Conservation (phyloP, 208 protist genomes). For the Strigomonas oncopelti region DNA sequence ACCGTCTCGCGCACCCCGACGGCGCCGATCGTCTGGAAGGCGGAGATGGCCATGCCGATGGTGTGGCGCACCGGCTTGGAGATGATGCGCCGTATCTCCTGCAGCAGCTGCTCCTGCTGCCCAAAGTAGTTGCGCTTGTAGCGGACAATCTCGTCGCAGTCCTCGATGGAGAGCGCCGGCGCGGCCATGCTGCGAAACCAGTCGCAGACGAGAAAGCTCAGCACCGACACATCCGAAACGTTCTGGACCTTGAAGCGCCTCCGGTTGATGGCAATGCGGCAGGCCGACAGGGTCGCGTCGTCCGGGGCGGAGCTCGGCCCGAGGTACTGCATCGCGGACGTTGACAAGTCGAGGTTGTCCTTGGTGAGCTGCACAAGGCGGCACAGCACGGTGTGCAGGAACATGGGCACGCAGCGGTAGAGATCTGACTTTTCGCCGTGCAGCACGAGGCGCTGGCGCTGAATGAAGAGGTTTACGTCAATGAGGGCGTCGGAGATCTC, state of each 20-base stretch:
- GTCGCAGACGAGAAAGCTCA: slow-evolving; percentile 75
- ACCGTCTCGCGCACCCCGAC: slow-evolving; percentile 30
- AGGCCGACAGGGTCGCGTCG: slow-evolving; percentile 40
- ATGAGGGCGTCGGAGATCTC: slow-evolving; percentile 75
- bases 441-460: slow-evolving; percentile 72
- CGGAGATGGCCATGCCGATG: slow-evolving; percentile 70
- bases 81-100: slow-evolving; percentile 47
- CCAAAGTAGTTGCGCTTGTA: slow-evolving; percentile 38
- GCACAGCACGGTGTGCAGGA: slow-evolving; percentile 73
- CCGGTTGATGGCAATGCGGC: slow-evolving; percentile 75
- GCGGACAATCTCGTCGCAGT: slow-evolving; percentile 57
- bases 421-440: slow-evolving; percentile 80
- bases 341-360: slow-evolving; percentile 27
- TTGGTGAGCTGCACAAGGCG: slow-evolving; percentile 64
- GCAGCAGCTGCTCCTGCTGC: slow-evolving; percentile 31
- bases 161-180: slow-evolving; percentile 53
- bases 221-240: slow-evolving; percentile 48
- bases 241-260: slow-evolving; percentile 57
- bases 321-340: slow-evolving; percentile 53
- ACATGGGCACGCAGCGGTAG: slow-evolving; percentile 70
- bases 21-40: slow-evolving; percentile 56
- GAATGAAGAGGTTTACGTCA: slow-evolving; percentile 71
- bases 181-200: slow-evolving; percentile 74
- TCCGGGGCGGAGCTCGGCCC: slow-evolving; percentile 51
- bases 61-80: slow-evolving; percentile 71